Base-by-base conservation (phyloP, 2,329 filamentous ascomycete species). In the Neofusicoccum kwambonambiense region DNA sequence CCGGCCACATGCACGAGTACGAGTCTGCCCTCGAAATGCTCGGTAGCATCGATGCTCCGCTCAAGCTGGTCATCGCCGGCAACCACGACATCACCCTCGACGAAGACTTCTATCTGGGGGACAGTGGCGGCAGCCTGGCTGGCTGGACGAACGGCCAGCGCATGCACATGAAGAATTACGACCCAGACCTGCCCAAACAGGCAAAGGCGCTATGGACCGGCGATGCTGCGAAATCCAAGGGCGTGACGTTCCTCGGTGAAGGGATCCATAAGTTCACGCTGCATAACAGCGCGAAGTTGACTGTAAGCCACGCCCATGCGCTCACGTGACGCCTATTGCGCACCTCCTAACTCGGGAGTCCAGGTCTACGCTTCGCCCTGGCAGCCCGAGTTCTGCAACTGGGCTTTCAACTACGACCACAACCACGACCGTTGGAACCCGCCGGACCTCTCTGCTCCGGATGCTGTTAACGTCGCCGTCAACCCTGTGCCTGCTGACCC, bases 21-120 rank as follows among this genome's bases (percentile, higher is more conserved):
- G 70, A 79, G 35, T 66, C 69, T 11, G 80, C 81, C 2, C 69
- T 87, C 13, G 69, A 78, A 4, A 79, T 85, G 74, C 76, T 88
- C 6, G 73, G 75, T 12, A 69, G 69, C 0, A 80, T 85, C 41
- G 75, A 83, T 13, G 85, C 85, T 1, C 80, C 82, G 8, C 72
- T 89, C 4, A 89, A 88, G 69, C 77, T 89, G 27, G 82, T 89
- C 19, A 88, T 89, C 66, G 82, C 86, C 0, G 87, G 87, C 0
- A 89, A 89, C 70, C 87, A 89, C 73, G 86, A 88, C 69, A 77
- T 87, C 49, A 83, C 81, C 3, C 78, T 89, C 0, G 86, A 89
- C 67, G 76, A 78, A 44, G 72, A 74, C 0, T 85, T 82, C 70
- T 85, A 83, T 69, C 50, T 56, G n/a, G 57, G 47, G 6, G 6